Base-by-base conservation (phyloP, 2,329 filamentous ascomycete genomes). In the Colletotrichum gigasporum region DNA sequence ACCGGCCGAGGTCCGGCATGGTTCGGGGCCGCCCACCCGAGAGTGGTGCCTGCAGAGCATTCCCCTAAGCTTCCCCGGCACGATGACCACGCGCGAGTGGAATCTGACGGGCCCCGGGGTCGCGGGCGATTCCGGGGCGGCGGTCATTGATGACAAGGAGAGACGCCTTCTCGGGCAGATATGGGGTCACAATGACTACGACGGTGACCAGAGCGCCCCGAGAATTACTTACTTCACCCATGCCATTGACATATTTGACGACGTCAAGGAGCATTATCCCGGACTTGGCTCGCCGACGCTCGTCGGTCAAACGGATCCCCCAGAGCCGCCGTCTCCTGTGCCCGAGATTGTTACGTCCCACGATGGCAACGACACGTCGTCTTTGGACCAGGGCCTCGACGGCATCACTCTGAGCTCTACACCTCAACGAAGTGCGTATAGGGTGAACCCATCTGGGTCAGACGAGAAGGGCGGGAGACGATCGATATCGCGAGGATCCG, bases 131-230 rank as follows among this genome's bases (percentile, higher is more conserved):
- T 57, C 51, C 3, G 58, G 58, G 4, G 58, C 51, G 2, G 32
- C 52, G 3, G 26, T 62, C 10, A 18, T 57, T 6, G 30, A 56
- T 3, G 18, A 20, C 8, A 14, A 28, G 1, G 41, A 12, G 5
- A n/a, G 26, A 2, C 1, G 12, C 5, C 14, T 62, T 3, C 2
- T 62, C 3, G 51, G 58, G 4, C 52, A 56, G 12, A 35, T 62
- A 4, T 62, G 58, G 58, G 58, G 58, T 4, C 58, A 51, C 2
- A 56, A 55, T 4, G 18, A 16, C 2, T 47, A 48, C 24, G 51
- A 24, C 1, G 58, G 9, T 5, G 14, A 30, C 4, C 3, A 4
- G 3, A 12, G n/a, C n/a, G 39, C 1, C 2, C 39, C 4, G 5
- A 42, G 39, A 5, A 18, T 42, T 11, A 18, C 39, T 6, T 42